Evolutionary conservation across 208 protist species (phyloP), one percentile per base, ranked within the genome.

Genomic region (Polymyxa betae): DNA sequence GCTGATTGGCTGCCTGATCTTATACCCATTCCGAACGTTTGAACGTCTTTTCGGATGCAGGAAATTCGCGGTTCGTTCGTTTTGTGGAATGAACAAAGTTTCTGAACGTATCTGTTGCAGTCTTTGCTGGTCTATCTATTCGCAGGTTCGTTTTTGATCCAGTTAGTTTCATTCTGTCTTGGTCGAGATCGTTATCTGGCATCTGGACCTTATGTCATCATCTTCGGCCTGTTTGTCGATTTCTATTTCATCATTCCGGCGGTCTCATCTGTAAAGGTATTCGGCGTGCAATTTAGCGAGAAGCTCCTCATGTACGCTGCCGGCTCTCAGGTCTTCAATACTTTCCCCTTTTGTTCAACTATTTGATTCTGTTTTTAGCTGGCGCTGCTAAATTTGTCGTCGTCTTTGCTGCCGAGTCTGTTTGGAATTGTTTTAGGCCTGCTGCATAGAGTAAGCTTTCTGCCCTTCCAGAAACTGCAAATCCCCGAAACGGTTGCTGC

Each of bases 21-120:
- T 82, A 43, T 82, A 82, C n/a, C 16, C 72, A 20, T 82, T 82
- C n/a, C 72, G 72, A 82, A 82, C 72, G 5, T 82, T 82, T n/a
- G 72, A 82, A 82, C 5, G 72, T 5, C 5, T 82, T 12, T 45
- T 82, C 12, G 72, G 72, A 20, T 45, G 16, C 35, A 82, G 72
- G 35, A 82, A 82, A 43, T 82, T 82, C n/a, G 72, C 72, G 72
- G 72, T 82, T 16, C 5, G 72, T 82, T 20, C 72, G 35, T 40
- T 35, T 43, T 5, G 72, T 82, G 5, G 35, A 82, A 5, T 38
- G n/a, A 38, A 43, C 35, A 5, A 35, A 5, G 35, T 45, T 82
- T 60, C 49, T 24, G 12, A 24, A 60, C 49, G 49, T 24, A 29
- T 5, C 5, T 43, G 16, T 43, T 5, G 35, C 35, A 82, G 72